phyloP scores from a whole-genome alignment of 169 alveolate genomes.

The Eimeria zaria region DNA sequence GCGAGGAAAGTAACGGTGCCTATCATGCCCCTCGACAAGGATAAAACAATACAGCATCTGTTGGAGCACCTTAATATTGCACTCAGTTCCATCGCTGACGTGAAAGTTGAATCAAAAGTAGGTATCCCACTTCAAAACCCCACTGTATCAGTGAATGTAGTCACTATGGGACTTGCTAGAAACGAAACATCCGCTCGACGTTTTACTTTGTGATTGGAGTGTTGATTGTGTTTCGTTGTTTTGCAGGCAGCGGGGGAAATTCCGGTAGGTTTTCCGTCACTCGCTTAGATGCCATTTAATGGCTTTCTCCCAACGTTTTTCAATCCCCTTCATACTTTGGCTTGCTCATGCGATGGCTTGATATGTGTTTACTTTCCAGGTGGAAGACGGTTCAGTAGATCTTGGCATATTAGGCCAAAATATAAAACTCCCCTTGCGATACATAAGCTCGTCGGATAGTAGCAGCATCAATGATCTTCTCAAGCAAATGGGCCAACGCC shows the following conservation, averaged over 20 bases:
- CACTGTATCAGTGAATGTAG: not conserved
- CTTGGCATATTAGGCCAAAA: constrained; percentile 19
- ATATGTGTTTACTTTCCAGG: not conserved
- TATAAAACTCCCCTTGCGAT: constrained; percentile 13
- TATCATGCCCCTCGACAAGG: constrained; percentile 21
- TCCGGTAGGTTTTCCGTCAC: constrained; percentile 22
- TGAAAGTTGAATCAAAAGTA: constrained; percentile 24
- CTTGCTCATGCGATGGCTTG: not conserved
- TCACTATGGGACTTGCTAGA: not conserved
- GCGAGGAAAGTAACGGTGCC: constrained; percentile 51
- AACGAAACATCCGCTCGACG: not conserved
- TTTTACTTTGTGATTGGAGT: not conserved
- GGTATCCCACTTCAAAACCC: not conserved
- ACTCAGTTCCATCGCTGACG: not conserved
- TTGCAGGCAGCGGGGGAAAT: constrained; percentile 45
- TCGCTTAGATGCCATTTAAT: not conserved
- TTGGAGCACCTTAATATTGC: constrained; percentile 47
- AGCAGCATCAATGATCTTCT: constrained; percentile 12
- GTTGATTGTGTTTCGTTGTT: not conserved
- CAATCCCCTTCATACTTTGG: not conserved
- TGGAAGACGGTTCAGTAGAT: constrained; percentile 58
- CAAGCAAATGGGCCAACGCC: constrained; percentile 21
- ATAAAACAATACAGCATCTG: not conserved
- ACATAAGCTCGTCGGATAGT: constrained; percentile 37
- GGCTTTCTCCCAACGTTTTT: not conserved